Base-by-base conservation (phyloP, 2,329 filamentous ascomycete genomes). In the Alternaria incomplexa region DNA sequence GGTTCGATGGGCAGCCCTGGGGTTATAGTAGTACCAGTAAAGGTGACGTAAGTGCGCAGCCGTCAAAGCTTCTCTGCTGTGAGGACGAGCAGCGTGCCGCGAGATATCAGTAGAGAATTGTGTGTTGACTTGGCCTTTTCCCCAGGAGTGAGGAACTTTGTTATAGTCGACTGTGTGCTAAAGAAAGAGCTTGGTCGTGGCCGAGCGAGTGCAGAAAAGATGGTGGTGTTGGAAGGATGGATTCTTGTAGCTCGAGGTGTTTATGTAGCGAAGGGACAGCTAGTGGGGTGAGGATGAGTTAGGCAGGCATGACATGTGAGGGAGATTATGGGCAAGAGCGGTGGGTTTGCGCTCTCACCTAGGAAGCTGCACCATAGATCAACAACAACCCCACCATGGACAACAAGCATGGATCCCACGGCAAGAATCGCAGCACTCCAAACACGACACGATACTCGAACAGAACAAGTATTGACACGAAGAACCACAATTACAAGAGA, bases 291-390 rank as follows among this genome's bases (percentile, higher is more conserved):
- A 22, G 43, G 15, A 6, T 15, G 36, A 30, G 26, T 13, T 26
- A 36, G 25, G 25, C 20, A 50, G 5, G 28, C 36, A 44, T 47
- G n/a, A 10, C 40, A 55, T 55, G 62, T 64, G 59, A 62, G 51
- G 51, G 59, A 45, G 15, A 20, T 3, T 22, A 13, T 30, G 25
- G 9, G 60, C 30, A 53, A 45, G 52, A 59, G 36, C 59, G 23
- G 32, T 45, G n/a, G 13, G 22, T 40, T 25, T 46, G n/a, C 23
- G 17, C 11, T 46, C 20, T 30, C 25, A 36, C 32, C 13, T 15
- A n/a, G 40, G 45, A 54, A 46, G 40, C 17, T 43, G 15, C 36
- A 23, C 22, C n/a, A 13, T 10, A 22, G 36, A 17, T 4, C 36
- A 44, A 25, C 26, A 54, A 40, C 44, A 51, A 32, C 22, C 53